Evolutionary conservation across 257 asterid genomes (phyloP), one percentile per base, ranked within the genome.

Genomic region (Solanum habrochaites): DNA sequence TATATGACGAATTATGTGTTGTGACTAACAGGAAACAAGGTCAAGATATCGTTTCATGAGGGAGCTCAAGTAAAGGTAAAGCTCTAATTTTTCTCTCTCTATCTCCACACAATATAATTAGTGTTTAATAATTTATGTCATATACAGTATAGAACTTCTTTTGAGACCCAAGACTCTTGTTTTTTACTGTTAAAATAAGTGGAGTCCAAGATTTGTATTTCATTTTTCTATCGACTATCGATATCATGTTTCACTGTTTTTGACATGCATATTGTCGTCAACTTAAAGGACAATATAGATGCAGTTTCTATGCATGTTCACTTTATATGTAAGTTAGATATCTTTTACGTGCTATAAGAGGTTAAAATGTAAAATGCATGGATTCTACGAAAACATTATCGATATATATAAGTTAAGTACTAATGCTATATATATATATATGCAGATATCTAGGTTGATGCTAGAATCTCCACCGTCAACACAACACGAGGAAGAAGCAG

Each of bases 401-500:
- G 39, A 32, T 70, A 0, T 32, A 4, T 16, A 32, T 18, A 32
- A 32, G 43, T 70, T 70, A 70, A 70, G 3, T 70, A 0, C 1
- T 32, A 31, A 32, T 70, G 5, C 43, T 8, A 0, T 8, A 9
- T 32, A 2, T 8, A 0, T 8, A 9, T 32, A 2, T 16, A 70
- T 31, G 87, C 69, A 85, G 87, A 71, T 29, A 35, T 15, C 18
- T 3, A 72, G 95, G 23, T 87, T 85, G 31, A 89, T 89, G 56
- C 74, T 91, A 32, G 91, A 89, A 91, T 89, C 94, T 45, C 23
- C 83, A 31, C 23, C 85, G 23, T 31, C 72, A 56, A 20, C 88
- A 43, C 85, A 86, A 40, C 86, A 83, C 2, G 82, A 73, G 7
- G 92, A 91, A 88, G 94, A 93, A 90, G 89, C 90, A 5, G 83